Percentiles rank a stretch among this genome's conserved stretches.
These are phyloP conservation scores for Cladophialophora chaetospira DNA, from an alignment of 2,329 filamentous ascomycete species.

Conservation along the genomic window DNA sequence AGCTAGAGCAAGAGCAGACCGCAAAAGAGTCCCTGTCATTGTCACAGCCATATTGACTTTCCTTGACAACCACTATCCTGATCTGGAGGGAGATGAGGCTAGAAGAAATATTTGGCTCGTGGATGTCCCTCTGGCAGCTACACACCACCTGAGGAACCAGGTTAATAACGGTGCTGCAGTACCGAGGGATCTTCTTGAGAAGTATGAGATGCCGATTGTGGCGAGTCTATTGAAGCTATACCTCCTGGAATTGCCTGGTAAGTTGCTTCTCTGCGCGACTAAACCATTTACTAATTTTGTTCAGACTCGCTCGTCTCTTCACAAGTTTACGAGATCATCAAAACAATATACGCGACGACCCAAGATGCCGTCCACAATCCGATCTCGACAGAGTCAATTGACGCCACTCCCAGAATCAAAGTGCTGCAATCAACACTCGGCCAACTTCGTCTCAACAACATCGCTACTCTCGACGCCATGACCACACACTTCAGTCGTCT, in stretches of 20 bases:
- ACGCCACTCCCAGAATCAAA: constrained; percentile 63
- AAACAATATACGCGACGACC: constrained; percentile 89
- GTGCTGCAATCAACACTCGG: constrained; percentile 95
- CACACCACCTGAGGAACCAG: constrained; percentile 77
- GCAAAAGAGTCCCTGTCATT: constrained; percentile 90
- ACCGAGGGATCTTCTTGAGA: constrained; percentile 72
- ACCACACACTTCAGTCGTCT: constrained; percentile 97
- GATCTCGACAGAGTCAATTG: constrained; percentile 30
- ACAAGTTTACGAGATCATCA: constrained; percentile 97
- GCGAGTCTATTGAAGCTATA: constrained; percentile 93
- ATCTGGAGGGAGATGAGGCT: constrained; percentile 93
- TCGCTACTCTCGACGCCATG: constrained; percentile 95
- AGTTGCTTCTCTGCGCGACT: constrained; percentile 39
- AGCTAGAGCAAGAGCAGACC: constrained; percentile 85
- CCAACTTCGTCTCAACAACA: constrained; percentile 92
- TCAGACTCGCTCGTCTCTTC: constrained; percentile 96
- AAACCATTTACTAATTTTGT: neutral
- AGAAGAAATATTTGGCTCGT: constrained; percentile 90
- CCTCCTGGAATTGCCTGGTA: constrained; percentile 89
- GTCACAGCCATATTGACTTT: constrained; percentile 93
- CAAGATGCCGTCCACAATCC: constrained; percentile 75
- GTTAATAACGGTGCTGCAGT: constrained; percentile 87
- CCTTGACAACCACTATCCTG: constrained; percentile 93
- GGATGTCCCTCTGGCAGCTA: constrained; percentile 82
- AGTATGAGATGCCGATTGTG: constrained; percentile 92